Conservation (phyloP, 2,329 filamentous ascomycete species). For the Tolypocladium sp. region DNA sequence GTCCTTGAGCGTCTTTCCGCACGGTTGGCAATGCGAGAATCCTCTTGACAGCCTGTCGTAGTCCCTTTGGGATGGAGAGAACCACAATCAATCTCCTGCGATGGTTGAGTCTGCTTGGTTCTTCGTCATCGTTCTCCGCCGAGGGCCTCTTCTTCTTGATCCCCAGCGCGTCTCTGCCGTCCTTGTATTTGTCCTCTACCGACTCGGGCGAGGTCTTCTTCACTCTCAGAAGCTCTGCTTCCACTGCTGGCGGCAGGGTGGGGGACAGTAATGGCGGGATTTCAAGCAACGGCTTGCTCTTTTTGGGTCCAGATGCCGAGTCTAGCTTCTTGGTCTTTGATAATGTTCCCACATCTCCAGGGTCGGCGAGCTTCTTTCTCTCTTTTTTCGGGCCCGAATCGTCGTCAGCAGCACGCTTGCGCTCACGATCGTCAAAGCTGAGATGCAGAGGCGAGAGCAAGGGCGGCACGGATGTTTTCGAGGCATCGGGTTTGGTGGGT, state of each 20-base stretch:
- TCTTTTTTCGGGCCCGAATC: conserved; percentile 16
- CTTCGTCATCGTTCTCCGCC: conserved; percentile 22
- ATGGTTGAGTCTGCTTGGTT: conserved; percentile 12
- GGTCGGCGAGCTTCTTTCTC: conserved; percentile 18
- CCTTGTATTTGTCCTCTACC: conserved; percentile 9
- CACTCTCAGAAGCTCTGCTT: conserved; percentile 26
- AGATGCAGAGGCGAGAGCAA: conserved; percentile 44
- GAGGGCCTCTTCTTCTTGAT: conserved; percentile 18
- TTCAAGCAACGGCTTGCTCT: conserved; percentile 23
- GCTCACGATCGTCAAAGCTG: conserved; percentile 28
- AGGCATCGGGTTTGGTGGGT: conserved; percentile 27
- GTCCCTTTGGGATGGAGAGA: conserved; percentile 39
- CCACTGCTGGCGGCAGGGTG: conserved; percentile 42
- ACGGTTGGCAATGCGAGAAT: conserved; percentile 34
- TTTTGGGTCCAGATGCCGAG: conserved; percentile 21
- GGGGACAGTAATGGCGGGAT: conserved; percentile 46
- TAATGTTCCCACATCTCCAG: conserved; percentile 16
- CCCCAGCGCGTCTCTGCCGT: conserved; percentile 10
- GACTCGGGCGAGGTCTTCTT: conserved; percentile 19
- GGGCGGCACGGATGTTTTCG: conserved; percentile 36
- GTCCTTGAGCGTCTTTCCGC: conserved; percentile 25
- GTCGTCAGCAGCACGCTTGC: conserved; percentile 11
- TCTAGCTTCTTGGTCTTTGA: conserved; percentile 21
- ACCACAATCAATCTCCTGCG: conserved; percentile 30
- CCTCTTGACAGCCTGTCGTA: conserved; percentile 33